A percentile compares a stretch with the other conserved stretches of the same genome.
These are phyloP conservation scores for Lojkania enalia DNA, from an alignment of 2,329 filamentous ascomycete genomes.

Conservation along the genomic window DNA sequence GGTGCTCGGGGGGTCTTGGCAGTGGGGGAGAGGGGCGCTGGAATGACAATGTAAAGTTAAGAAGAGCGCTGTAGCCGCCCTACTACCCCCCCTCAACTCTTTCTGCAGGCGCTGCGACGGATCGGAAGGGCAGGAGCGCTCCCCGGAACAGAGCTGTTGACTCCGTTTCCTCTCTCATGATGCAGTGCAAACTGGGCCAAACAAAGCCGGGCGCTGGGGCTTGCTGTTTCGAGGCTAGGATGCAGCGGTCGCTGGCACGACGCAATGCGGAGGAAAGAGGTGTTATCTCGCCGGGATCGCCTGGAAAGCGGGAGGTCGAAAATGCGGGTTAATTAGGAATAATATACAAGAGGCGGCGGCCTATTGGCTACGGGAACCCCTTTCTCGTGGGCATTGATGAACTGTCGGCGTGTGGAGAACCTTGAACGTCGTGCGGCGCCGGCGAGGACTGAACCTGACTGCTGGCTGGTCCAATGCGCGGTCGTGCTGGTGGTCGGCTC, in stretches of 20 bases:
- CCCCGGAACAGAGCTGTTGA: background rate
- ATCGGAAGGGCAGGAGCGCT: background rate
- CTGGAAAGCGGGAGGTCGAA: background rate
- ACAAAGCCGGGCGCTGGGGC: background rate
- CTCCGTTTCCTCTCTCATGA: background rate
- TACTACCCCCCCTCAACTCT: too few relatives aligned
- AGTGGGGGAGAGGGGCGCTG: background rate
- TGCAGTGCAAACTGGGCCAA: too few relatives aligned
- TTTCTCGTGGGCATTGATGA: conserved; percentile 10
- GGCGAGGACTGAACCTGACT: too few relatives aligned
- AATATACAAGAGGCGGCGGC: conserved; percentile 9
- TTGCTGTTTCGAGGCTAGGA: conserved; percentile 2
- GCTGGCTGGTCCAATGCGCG: too few relatives aligned
- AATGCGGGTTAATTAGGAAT: conserved; percentile 17
- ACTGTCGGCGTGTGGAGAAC: conserved; percentile 7
- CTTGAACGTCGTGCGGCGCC: background rate
- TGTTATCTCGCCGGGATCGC: conserved; percentile 2
- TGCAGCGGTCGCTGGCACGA: conserved; percentile 4
- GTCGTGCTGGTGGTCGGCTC: background rate
- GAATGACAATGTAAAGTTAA: conserved; percentile 7
- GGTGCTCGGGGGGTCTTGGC: conserved; percentile 21
- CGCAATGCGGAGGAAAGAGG: background rate
- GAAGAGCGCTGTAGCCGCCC: conserved; percentile 3
- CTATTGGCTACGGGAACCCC: conserved; percentile 11
- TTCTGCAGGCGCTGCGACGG: too few relatives aligned